Base-by-base conservation (phyloP, 176 grass and related monocot species). In the Cenchrus fungigraminus region DNA sequence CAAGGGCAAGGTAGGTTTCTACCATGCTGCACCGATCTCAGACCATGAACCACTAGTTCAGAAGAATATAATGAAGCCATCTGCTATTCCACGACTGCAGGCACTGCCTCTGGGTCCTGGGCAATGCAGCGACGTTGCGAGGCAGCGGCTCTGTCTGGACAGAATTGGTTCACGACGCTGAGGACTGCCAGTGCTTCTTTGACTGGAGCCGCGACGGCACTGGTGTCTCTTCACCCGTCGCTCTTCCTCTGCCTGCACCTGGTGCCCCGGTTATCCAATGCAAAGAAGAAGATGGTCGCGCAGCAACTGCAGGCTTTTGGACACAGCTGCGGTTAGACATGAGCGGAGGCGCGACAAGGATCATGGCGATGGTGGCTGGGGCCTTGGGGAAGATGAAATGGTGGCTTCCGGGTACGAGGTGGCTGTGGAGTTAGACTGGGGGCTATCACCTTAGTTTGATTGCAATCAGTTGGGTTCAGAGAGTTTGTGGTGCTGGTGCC, bases 71-170 rank as follows among this genome's bases (percentile, higher is more conserved):
- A 1, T 40, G 68, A 77, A 63, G 9, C 44, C 9, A 43, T 25
- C 49, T 91, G 37, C 37, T 40, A 40, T 40, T 40, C 37, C 3
- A 40, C 37, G 37, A 40, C 37, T 40, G 28, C 83, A 94, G 86
- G 75, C 68, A 91, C 65, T 91, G 92, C 68, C 83, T 94, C 9
- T 91, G 86, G 92, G 47, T 94, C 12, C 62, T 91, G 47, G 92
- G 92, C 56, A 75, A 91, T 69, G 86, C 81, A 0, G 6, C 68
- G 55, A 94, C 92, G 9, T 52, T 94, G 51, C n/a, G 20, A 29
- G n/a, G 29, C 65, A 89, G 89, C 20, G 74, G 56, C 31, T 91
- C 89, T 13, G 68, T 94, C 66, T 94, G 89, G 92, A 68, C 25
- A 6, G 84, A 89, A 43, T 79, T 94, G 25, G 86, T 89, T n/a